phyloP scores from a whole-genome alignment of 306 rosid species.

The Prunus mira region DNA sequence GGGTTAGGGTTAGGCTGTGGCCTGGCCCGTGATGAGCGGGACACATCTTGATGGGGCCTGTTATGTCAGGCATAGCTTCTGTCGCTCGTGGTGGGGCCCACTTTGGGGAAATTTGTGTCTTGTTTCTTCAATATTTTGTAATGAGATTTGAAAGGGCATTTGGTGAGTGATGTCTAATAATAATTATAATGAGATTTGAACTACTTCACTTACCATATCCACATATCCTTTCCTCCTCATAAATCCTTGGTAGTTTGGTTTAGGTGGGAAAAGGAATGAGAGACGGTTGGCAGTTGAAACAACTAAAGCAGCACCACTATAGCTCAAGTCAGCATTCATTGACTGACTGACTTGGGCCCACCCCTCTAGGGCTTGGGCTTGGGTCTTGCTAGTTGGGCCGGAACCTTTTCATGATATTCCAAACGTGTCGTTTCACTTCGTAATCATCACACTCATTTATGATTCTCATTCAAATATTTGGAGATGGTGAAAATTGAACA shows the following conservation, averaged over 20 bases:
- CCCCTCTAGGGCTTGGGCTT: not conserved
- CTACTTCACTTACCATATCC: not conserved
- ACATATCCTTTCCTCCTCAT: not conserved
- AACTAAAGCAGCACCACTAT: not conserved
- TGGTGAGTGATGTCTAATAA: not conserved
- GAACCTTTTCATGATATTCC: not conserved
- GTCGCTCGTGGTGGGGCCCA: not conserved
- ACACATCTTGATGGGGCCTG: not conserved
- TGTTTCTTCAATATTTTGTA: not conserved
- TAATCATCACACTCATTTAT: no score
- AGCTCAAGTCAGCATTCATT: not conserved
- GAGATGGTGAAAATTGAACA: no score
- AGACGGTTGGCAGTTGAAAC: not conserved
- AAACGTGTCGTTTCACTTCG: not conserved
- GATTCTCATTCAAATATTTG: no score
- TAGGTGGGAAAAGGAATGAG: constrained; percentile 14
- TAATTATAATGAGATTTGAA: not conserved
- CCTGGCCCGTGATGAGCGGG: constrained; percentile 1
- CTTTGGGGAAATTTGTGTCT: not conserved
- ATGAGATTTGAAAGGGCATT: not conserved
- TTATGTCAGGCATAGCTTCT: not conserved
- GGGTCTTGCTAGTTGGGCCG: not conserved
- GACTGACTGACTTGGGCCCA: not conserved
- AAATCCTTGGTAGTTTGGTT: not conserved
- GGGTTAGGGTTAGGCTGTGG: not conserved